Percentiles rank a stretch among this genome's conserved stretches.
Conservation (phyloP, 2,329 filamentous ascomycete species). For the Pezicula rhizophila region DNA sequence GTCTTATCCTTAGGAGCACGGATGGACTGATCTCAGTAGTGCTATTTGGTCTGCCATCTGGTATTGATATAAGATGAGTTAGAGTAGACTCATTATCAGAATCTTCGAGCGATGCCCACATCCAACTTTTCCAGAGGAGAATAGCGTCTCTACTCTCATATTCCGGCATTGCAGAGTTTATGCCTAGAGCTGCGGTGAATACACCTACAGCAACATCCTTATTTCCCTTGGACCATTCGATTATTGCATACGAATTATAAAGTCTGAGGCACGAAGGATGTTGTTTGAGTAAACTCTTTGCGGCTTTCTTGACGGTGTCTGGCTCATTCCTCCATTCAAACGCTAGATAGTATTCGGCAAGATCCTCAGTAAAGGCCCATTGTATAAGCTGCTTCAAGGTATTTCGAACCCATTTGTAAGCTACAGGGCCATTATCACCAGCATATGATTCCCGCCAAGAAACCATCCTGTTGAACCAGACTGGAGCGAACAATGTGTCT, state of each 20-base stretch:
- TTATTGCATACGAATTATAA: constrained; percentile 74
- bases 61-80: constrained; percentile 33
- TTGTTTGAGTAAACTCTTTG: constrained; percentile 67
- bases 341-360: constrained; percentile 67
- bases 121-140: constrained; percentile 23
- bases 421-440: constrained; percentile 17
- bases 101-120: constrained; percentile 22
- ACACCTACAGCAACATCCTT: constrained; percentile 55
- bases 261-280: constrained; percentile 58
- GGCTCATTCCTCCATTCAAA: constrained; percentile 54
- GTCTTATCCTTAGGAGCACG: constrained; percentile 44
- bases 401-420: constrained; percentile 40
- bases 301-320: constrained; percentile 56
- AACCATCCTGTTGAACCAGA: constrained; percentile 39
- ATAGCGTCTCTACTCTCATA: constrained; percentile 26
- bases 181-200: constrained; percentile 59
- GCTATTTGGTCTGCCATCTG: constrained; percentile 27
- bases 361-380: constrained; percentile 35
- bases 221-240: constrained; percentile 58
- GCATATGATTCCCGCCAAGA: constrained; percentile 16
- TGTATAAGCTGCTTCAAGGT: constrained; percentile 52
- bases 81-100: constrained; percentile 26
- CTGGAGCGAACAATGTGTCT: constrained; percentile 46
- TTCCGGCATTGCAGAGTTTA: constrained; percentile 38
- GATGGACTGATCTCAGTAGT: constrained; percentile 17